Base-by-base conservation (phyloP, 129 eudicot species). In the Gnaphalium uliginosum region DNA sequence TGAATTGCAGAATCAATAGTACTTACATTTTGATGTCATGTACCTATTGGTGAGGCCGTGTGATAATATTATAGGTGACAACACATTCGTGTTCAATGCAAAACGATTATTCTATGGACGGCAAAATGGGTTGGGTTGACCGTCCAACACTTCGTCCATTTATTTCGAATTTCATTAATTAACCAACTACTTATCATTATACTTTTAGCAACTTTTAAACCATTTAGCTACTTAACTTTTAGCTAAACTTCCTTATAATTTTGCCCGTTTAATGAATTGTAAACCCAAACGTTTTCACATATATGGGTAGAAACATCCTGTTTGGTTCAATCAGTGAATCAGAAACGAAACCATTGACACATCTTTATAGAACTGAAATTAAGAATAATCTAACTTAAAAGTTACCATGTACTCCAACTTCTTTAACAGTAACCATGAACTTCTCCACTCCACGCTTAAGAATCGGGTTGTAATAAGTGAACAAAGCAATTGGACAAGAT, bases 381-480 rank as follows among this genome's bases (percentile, higher is more conserved):
- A 74, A 84, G 25, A 11, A 70, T 23, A 65, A 61, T 51, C 41
- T 18, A 76, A 64, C 1, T 60, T 39, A 56, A 3, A 62, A 4
- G 64, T 81, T 90, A 94, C 97, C 98, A 81, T 87, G 96, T 29
- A 94, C 74, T 54, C 98, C 97, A 13, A 82, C 87, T 76, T 91
- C 96, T 84, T 84, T 85, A 74, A 94, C 82, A 39, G 91, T 91
- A 80, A 76, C 66, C 97, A 94, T 94, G 90, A 94, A 94, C 75
- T 86, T 80, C 77, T 80, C 96, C 68, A 89, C 85, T 32, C 98
- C 98, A 72, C 96, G 87, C 83, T 90, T 94, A 60, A 94, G 93
- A 77, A 94, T 94, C 23, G 98, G 98, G 68, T 94, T 94, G 68
- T 94, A 90, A 77, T 94, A 94, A n/a, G 98, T 71, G 83, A 94